A percentile compares a stretch with the other conserved stretches of the same genome.
phyloP scores from a whole-genome alignment of 306 rosid species.

The Dryas alaskensis region DNA sequence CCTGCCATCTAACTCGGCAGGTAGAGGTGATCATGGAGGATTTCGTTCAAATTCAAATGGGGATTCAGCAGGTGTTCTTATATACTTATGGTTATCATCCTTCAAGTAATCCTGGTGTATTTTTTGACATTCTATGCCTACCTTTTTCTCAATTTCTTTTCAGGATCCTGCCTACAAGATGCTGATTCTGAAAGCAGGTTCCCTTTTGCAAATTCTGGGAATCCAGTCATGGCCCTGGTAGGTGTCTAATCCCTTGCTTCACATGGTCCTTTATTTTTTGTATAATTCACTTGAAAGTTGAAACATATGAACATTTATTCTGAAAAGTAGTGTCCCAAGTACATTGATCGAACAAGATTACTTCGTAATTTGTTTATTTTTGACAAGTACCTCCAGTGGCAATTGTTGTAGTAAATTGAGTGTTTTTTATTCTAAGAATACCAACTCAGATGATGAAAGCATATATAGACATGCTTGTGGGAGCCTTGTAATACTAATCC shows the following conservation, averaged over 20 bases:
- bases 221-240: slow-evolving; percentile 98
- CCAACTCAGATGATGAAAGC: background rate
- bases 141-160: slow-evolving; percentile 11
- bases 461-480: slow-evolving; percentile 1
- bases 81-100: slow-evolving; percentile 24
- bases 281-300: background rate
- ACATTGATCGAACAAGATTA: background rate
- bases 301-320: slow-evolving; percentile 1
- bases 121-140: slow-evolving; percentile 31
- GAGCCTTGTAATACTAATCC: background rate
- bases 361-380: background rate
- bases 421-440: background rate
- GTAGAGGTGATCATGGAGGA: slow-evolving; percentile 50
- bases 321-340: background rate
- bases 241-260: slow-evolving; percentile 38
- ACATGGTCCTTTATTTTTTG: slow-evolving; percentile 7
- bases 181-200: slow-evolving; percentile 58
- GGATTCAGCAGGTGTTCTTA: slow-evolving; percentile 63
- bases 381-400: no score
- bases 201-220: slow-evolving; percentile 93
- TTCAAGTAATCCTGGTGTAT: slow-evolving; percentile 19
- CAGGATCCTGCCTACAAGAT: slow-evolving; percentile 58
- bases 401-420: background rate
- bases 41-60: slow-evolving; percentile 52
- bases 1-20: slow-evolving; percentile 42